phyloP scores from a whole-genome alignment of 2,329 filamentous ascomycete species.

The Trichoderma polysporum region DNA sequence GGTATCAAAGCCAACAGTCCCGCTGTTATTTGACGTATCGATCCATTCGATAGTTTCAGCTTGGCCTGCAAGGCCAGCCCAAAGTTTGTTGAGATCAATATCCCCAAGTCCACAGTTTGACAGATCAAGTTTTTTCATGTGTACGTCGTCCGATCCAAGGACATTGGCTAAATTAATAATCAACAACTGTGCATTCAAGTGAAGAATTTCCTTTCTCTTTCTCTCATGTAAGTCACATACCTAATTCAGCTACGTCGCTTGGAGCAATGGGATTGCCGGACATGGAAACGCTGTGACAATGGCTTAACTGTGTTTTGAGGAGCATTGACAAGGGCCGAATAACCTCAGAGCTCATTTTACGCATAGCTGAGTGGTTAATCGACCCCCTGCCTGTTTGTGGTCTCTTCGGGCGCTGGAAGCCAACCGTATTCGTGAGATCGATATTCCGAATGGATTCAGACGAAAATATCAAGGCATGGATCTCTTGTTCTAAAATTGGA shows the following conservation, averaged over 20 bases:
- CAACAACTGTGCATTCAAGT: not conserved
- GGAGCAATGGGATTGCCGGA: slow-evolving; percentile 50
- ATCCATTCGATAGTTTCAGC: slow-evolving; percentile 47
- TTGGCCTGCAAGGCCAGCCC: slow-evolving; percentile 48
- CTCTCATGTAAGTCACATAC: slow-evolving; percentile 33
- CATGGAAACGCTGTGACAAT: slow-evolving; percentile 52
- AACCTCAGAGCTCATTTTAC: slow-evolving; percentile 40
- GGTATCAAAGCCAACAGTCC: slow-evolving; percentile 49
- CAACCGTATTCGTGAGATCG: slow-evolving; percentile 48
- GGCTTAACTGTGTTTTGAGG: slow-evolving; percentile 45
- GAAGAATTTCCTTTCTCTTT: not conserved
- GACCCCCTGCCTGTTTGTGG: slow-evolving; percentile 28
- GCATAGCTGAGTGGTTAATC: slow-evolving; percentile 26
- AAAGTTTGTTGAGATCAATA: slow-evolving; percentile 47
- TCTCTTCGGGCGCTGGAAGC: slow-evolving; percentile 28
- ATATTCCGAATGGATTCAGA: slow-evolving; percentile 56
- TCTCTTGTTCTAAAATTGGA: slow-evolving; percentile 54
- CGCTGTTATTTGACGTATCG: slow-evolving; percentile 54
- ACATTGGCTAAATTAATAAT: slow-evolving; percentile 30
- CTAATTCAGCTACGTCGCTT: slow-evolving; percentile 49
- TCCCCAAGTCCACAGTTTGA: slow-evolving; percentile 54
- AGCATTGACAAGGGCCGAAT: slow-evolving; percentile 51
- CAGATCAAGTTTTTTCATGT: slow-evolving; percentile 50
- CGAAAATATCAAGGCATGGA: slow-evolving; percentile 56
- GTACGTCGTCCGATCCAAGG: slow-evolving; percentile 36